Conservation (phyloP, 2,329 filamentous ascomycete species). For the Colletotrichum melonis region DNA sequence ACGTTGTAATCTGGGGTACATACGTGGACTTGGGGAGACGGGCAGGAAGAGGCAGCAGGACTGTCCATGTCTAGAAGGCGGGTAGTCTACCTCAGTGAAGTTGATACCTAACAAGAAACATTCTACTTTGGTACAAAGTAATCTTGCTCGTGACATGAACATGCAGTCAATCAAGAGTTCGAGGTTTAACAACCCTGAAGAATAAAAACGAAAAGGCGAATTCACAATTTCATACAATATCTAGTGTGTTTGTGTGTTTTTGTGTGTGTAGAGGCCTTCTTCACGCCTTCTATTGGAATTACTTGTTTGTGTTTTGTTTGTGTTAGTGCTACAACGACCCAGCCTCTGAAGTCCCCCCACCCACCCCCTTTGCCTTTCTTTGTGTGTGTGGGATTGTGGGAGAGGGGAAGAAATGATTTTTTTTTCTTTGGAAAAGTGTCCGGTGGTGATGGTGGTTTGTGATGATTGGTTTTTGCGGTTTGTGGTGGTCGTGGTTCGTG, state of each 20-base stretch:
- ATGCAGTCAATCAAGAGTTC: no score
- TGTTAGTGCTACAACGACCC: slow-evolving; percentile 33
- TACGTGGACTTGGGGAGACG: background rate
- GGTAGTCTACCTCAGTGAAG: no score
- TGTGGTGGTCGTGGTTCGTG: slow-evolving; percentile 18
- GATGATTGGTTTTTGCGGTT: slow-evolving; percentile 12
- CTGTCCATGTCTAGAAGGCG: background rate
- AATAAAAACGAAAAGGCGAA: background rate
- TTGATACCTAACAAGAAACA: no score
- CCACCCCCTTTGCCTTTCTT: background rate
- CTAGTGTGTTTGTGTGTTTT: background rate
- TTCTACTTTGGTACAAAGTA: no score
- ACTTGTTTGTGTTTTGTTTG: slow-evolving; percentile 10
- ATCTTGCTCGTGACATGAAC: no score
- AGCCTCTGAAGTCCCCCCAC: background rate
- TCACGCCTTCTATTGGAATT: slow-evolving; percentile 31
- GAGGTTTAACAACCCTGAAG: background rate
- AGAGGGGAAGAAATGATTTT: background rate
- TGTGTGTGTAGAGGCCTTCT: slow-evolving; percentile 18
- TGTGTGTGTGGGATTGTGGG: background rate
- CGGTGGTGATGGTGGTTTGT: slow-evolving; percentile 4
- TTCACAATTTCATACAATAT: background rate
- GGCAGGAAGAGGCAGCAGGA: background rate
- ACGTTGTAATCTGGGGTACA: background rate
- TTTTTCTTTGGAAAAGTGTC: slow-evolving; percentile 5